Evolutionary conservation across 2,329 filamentous ascomycete species (phyloP), one percentile per base, ranked within the genome.

Genomic region (Trichoderma breve): DNA sequence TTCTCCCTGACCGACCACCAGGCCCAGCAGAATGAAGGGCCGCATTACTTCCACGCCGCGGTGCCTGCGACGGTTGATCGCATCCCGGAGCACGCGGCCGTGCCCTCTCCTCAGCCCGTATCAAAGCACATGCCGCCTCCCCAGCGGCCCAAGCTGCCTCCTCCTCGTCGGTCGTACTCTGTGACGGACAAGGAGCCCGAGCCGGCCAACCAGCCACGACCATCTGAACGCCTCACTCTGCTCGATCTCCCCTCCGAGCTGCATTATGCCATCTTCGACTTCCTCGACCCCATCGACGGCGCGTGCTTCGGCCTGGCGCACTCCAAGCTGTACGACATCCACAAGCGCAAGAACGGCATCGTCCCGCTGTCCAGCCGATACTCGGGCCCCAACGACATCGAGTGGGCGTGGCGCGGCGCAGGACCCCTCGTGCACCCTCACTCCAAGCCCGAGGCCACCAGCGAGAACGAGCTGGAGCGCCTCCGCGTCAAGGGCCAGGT

Each of bases 231-330:
- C 69, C 80, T 87, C 62, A 83, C 82, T 18, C 80, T 91, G 8
- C 76, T 83, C 47, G 84, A 88, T 67, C 83, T 91, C 2, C 89
- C 89, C 15, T 79, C 85, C 0, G 89, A 91, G 79, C 81, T 91
- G 12, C 88, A 90, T 79, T 89, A 86, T 74, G 81, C 84, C 73
- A 84, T 91, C 74, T 89, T 90, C 76, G 88, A 89, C 78, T 86
- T 87, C 74, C 85, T 91, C 72, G 89, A 91, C 80, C 87, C 87
- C 63, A 90, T 91, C 74, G 89, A 91, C 80, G 87, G 88, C 76
- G 87, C 86, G 51, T 90, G 88, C 77, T 82, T 91, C 51, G 89
- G 88, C 15, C 84, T 91, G 67, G 86, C 88, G 47, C 88, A 85
- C 81, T 83, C 83, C 57, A 84, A 86, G 77, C 85, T 90, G 74